These are phyloP conservation scores for Termitomyces sp. DNA, from an alignment of 768 basidiomycete species.

Conservation along the genomic window DNA sequence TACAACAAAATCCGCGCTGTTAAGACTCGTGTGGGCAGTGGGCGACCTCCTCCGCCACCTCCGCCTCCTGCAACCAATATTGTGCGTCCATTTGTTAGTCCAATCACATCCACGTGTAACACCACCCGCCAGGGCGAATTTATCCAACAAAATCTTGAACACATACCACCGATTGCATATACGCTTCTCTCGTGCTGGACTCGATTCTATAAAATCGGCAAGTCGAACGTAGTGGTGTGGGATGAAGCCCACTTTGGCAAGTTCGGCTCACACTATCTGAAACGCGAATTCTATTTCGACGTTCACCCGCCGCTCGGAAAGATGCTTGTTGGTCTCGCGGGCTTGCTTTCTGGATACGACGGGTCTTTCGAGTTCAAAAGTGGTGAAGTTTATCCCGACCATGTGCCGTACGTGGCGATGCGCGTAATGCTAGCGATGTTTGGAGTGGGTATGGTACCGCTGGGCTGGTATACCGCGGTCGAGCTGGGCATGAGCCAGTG, in stretches of 20 bases:
- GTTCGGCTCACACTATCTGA: conserved; percentile 97
- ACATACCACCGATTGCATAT: conserved; percentile 78
- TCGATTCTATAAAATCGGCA: conserved; percentile 90
- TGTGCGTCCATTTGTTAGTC: conserved; percentile 32
- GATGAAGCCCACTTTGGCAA: conserved; percentile 99
- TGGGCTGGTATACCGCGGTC: conserved; percentile 95
- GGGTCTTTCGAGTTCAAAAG: conserved; percentile 94
- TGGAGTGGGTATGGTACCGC: conserved; percentile 92
- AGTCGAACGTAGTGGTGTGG: conserved; percentile 87
- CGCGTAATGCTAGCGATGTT: conserved; percentile 92
- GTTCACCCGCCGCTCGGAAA: conserved; percentile 98
- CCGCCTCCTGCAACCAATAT: conserved; percentile 66
- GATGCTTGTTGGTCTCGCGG: conserved; percentile 96
- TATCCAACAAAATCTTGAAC: conserved; percentile 74
- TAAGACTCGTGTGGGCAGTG: conserved; percentile 45
- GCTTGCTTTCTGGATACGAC: conserved; percentile 87
- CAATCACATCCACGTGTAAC: conserved; percentile 17
- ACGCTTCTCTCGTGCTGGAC: conserved; percentile 95
- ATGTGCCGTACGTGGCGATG: conserved; percentile 92
- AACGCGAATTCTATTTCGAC: conserved; percentile 99
- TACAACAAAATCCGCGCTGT: conserved; percentile 44
- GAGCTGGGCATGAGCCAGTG: conserved; percentile 90
- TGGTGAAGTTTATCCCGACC: conserved; percentile 77
- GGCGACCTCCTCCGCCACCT: conserved; percentile 56
- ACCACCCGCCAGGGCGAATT: conserved; percentile 59